Conservation (phyloP, 2,329 filamentous ascomycete genomes). For the Calonectria pseudoreteaudii region DNA sequence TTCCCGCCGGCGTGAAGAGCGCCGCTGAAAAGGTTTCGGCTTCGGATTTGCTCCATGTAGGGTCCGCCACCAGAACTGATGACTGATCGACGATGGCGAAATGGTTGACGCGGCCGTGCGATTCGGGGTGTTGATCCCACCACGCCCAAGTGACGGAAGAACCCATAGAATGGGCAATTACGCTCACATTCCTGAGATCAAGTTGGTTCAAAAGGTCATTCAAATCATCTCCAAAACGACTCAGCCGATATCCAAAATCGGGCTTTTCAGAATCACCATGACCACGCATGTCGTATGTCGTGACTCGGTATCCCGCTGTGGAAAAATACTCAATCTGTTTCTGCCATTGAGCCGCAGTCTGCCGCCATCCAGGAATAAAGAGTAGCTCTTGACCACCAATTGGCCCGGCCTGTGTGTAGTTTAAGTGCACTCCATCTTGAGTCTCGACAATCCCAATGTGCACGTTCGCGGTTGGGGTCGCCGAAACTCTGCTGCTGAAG, state of each 20-base stretch:
- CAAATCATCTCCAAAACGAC: background rate
- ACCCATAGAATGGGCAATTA: conserved; percentile 52
- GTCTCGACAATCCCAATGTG: background rate
- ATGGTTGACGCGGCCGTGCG: conserved; percentile 35
- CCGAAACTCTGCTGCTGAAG: background rate
- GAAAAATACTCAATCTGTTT: conserved; percentile 47
- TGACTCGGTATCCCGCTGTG: conserved; percentile 7
- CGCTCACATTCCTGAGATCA: conserved; percentile 43
- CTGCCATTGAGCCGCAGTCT: conserved; percentile 46
- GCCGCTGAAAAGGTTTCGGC: background rate
- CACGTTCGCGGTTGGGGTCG: background rate
- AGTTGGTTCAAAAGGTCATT: conserved; percentile 30
- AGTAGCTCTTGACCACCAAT: conserved; percentile 41
- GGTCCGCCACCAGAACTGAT: background rate
- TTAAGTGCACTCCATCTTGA: background rate
- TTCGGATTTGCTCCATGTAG: background rate
- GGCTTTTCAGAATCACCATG: background rate
- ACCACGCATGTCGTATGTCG: background rate
- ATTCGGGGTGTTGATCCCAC: conserved; percentile 45
- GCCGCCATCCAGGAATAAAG: conserved; percentile 48
- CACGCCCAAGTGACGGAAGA: conserved; percentile 47
- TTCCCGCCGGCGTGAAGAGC: background rate
- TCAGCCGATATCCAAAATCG: background rate
- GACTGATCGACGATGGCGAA: conserved; percentile 28
- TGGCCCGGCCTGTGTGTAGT: background rate